Base-by-base conservation (phyloP, 306 rosid species). In the Bauhinia variegata region DNA sequence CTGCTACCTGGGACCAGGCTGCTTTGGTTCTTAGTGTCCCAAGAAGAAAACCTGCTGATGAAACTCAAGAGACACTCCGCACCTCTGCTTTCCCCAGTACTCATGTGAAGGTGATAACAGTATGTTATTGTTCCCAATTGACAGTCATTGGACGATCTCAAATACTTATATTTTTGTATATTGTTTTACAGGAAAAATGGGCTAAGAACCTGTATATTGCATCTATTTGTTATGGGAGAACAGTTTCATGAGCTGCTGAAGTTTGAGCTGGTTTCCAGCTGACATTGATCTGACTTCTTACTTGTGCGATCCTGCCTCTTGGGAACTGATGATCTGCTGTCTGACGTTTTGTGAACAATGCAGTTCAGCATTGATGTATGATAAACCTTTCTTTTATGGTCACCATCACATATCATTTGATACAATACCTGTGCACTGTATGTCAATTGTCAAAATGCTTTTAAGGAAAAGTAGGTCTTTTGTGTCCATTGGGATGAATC, bases 1-100 rank as follows among this genome's bases (percentile, higher is more conserved):
- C 97, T 39, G 96, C 97, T 58, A 91, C 95, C 53, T 76, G 80
- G 80, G 97, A 91, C 76, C 97, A 88, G 75, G 82, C 97, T 79
- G 97, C 97, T 46, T 63, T 91, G 33, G 87, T 91, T 82, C 88
- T 91, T 39, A 91, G 97, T 60, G 78, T 85, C 68, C 96, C 96
- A 18, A 86, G 91, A 78, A 78, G 97, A 83, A 91, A 91, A 79
- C 91, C 78, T 0, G 60, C 88, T n/a, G 97, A 91, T 85, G 97
- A 91, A 82, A 91, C 97, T 55, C 97, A 91, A 77, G 97, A 91
- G 73, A 91, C 97, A 1, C 97, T 91, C 18, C 91, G 96, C 41
- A 91, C 97, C 16, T 86, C 95, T 76, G 89, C 93, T 61, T 91
- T 91, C 74, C 97, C 97, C 52, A 85, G 97, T 59, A 78, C 89